A percentile compares a stretch with the other conserved stretches of the same genome.
These are phyloP conservation scores for Clohesyomyces aquaticus DNA, from an alignment of 495 filamentous ascomycete species.

Conservation along the genomic window DNA sequence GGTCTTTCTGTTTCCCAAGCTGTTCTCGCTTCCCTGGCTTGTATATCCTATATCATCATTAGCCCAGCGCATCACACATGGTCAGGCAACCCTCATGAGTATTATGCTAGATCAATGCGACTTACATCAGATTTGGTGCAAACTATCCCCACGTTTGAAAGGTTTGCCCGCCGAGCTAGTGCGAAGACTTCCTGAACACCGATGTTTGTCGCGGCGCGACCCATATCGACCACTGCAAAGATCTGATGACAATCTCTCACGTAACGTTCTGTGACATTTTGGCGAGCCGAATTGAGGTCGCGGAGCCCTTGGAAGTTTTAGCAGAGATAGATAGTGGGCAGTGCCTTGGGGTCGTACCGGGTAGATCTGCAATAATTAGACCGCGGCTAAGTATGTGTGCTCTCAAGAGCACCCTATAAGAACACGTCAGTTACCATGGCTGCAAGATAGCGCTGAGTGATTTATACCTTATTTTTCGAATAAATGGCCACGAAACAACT, in stretches of 20 bases:
- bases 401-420: slow-evolving; percentile 44
- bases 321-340: not conserved
- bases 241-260: slow-evolving; percentile 49
- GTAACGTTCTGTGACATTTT: slow-evolving; percentile 49
- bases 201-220: slow-evolving; percentile 45
- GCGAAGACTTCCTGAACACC: slow-evolving; percentile 46
- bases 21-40: slow-evolving; percentile 40
- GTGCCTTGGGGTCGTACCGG: slow-evolving; percentile 31
- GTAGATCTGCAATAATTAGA: slow-evolving; percentile 50
- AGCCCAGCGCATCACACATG: not conserved
- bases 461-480: slow-evolving; percentile 48
- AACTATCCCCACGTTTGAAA: slow-evolving; percentile 49
- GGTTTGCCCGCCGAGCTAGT: slow-evolving; percentile 42
- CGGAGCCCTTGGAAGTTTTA: slow-evolving; percentile 40
- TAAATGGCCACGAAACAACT: slow-evolving; percentile 46
- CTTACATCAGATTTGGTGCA: slow-evolving; percentile 51
- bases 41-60: not conserved
- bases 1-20: slow-evolving; percentile 39
- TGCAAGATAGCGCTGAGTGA: not conserved
- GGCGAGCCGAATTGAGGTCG: slow-evolving; percentile 48
- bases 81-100: not conserved
- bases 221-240: slow-evolving; percentile 45
- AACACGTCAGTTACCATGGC: no score
- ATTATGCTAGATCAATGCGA: not conserved
- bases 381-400: slow-evolving; percentile 49